Base-by-base conservation (phyloP, 2,329 filamentous ascomycete genomes). In the Paecilomyces sp. region DNA sequence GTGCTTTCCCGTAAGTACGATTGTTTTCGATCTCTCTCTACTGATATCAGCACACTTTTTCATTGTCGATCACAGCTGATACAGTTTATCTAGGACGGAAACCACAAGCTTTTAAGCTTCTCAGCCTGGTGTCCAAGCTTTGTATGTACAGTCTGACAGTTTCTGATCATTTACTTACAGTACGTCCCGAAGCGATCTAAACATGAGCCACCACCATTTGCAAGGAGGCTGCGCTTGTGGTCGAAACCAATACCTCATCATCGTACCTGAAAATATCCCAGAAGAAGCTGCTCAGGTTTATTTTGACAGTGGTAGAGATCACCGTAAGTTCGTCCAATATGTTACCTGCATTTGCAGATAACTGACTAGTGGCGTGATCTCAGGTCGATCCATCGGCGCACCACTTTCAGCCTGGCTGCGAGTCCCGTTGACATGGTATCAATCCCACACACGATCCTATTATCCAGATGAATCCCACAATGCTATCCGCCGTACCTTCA, bases 151-250 rank as follows among this genome's bases (percentile, higher is more conserved):
- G 22, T 22, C 22, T 22, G 22, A 41, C 36, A 41, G 25, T 28
- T 28, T 28, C 25, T 28, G 25, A 28, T 3, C 25, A 4, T 28
- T 4, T 28, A 28, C 25, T 28, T 33, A 11, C n/a, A n/a, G n/a
- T n/a, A n/a, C 31, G 8, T 47, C n/a, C 41, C 41, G 41, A 8
- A 47, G 8, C 41, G 5, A 47, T 25, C 31, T 41, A 22, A 57
- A n/a, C 15, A 63, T 63, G 57, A 61, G 72, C 58, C 64, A 70
- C 50, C 72, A 83, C 62, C 82, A 82, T 47, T 82, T 96, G 60
- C 85, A 83, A 64, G 92, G 92, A 68, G 85, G 87, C 64, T 96
- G 92, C 78, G 87, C 88, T 57, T 97, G 92, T 74, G 91, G 92
- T 60, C 86, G 92, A 62, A 96, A 94, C 70, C 83, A 87, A 70